phyloP scores from a whole-genome alignment of 306 rosid species.

The Dryas drummondii region DNA sequence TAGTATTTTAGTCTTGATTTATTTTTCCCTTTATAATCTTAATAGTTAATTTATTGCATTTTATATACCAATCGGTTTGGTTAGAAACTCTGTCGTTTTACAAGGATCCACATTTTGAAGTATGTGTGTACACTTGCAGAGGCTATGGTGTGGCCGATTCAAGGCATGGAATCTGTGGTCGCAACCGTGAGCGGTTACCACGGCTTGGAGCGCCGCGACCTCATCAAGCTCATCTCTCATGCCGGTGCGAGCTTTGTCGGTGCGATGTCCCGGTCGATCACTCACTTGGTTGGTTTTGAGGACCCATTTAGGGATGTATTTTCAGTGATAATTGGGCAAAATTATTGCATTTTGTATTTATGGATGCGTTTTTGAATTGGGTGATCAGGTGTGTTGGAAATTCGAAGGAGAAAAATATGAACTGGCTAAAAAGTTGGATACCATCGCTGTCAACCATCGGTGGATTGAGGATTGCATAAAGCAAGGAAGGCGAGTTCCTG shows the following conservation, averaged over 20 bases:
- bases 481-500: constrained; percentile 68
- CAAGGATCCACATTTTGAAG: neutral
- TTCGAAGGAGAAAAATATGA: constrained; percentile 66
- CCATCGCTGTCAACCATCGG: constrained; percentile 58
- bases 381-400: constrained; percentile 68
- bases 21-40: neutral
- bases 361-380: constrained; percentile 1
- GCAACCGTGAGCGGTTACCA: constrained; percentile 83
- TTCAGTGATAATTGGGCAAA: neutral
- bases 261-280: constrained; percentile 58
- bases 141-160: constrained; percentile 31
- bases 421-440: constrained; percentile 52
- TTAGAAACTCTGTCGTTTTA: neutral
- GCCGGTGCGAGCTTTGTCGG: constrained; percentile 81
- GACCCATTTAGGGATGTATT: neutral
- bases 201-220: constrained; percentile 62
- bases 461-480: constrained; percentile 89
- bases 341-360: constrained; percentile 11
- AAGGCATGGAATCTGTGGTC: constrained; percentile 77
- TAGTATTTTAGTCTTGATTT: neutral
- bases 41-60: neutral
- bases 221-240: constrained; percentile 64
- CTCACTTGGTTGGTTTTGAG: constrained; percentile 66
- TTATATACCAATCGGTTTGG: neutral
- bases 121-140: constrained; percentile 12